Evolutionary conservation across 148 eudicot genomes (phyloP), one percentile per base, ranked within the genome.

Genomic region (Chenopodium album): DNA sequence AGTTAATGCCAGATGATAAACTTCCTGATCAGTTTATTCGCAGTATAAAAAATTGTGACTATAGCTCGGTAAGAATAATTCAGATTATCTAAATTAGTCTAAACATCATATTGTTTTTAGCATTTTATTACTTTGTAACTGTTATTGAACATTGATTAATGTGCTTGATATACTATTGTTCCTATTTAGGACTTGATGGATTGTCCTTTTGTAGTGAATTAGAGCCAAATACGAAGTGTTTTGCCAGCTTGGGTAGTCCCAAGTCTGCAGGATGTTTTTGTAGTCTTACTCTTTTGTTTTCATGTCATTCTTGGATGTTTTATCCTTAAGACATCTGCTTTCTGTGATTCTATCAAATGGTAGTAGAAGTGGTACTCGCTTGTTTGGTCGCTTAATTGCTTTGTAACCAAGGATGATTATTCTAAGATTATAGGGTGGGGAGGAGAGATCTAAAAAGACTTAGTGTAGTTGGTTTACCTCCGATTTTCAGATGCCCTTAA

Each of bases 51-150:
- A 70, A 91, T 84, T 54, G 82, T 63, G 98, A 96, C 84, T 96
- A 96, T 84, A 88, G 91, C 90, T 96, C 99, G 59, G 98, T 96
- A 92, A 89, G 98, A 76, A 69, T 75, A 2, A 50, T 44, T 85
- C 20, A 14, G 79, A 75, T 77, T 23, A 75, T 54, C 41, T 62
- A 34, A 52, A 71, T 28, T 22, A 20, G 75, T 70, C 70, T 31
- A 73, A 62, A 50, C 29, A 47, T 64, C 64, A 81, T 63, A 9
- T 37, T 50, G 31, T 44, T 28, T 20, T 29, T 37, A 60, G 5
- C 5, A 59, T 0, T 22, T 52, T 4, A 19, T 12, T 19, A 9
- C 46, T 71, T 73, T 47, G 44, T 48, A 50, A 41, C 20, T 73
- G 76, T 73, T 47, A 4, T 46, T 37, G 41, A 37, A 37, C 7